phyloP scores from a whole-genome alignment of 2,329 filamentous ascomycete species.

The Cercospora sesami region DNA sequence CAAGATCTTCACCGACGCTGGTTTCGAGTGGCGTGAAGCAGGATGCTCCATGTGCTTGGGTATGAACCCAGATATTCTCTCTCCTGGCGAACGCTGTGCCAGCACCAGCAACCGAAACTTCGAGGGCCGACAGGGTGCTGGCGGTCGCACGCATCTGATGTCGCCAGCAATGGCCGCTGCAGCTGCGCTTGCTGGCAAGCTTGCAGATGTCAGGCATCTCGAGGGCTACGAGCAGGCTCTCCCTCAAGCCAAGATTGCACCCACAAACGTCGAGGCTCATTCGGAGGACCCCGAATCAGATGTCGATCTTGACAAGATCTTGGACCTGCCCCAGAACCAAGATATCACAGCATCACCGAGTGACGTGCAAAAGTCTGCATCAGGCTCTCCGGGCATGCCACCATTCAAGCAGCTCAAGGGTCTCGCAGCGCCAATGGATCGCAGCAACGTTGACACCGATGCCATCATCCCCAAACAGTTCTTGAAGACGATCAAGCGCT shows the following conservation, averaged over 20 bases:
- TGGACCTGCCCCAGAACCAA: slow-evolving; percentile 55
- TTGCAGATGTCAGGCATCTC: slow-evolving; percentile 85
- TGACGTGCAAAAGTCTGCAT: slow-evolving; percentile 53
- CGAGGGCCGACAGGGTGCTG: slow-evolving; percentile 90
- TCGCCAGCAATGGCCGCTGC: slow-evolving; percentile 96
- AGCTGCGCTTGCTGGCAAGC: slow-evolving; percentile 83
- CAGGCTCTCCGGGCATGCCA: slow-evolving; percentile 65
- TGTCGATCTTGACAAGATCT: slow-evolving; percentile 63
- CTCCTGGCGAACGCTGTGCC: slow-evolving; percentile 88
- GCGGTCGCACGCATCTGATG: slow-evolving; percentile 90
- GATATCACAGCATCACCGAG: slow-evolving; percentile 54
- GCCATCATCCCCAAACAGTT: slow-evolving; percentile 99
- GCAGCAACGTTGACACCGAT: slow-evolving; percentile 94
- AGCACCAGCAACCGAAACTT: slow-evolving; percentile 97
- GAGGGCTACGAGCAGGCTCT: slow-evolving; percentile 53
- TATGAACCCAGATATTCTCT: slow-evolving; percentile 98
- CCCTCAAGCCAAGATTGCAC: slow-evolving; percentile 50
- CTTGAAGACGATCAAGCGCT: slow-evolving; percentile 98
- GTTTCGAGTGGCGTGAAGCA: slow-evolving; percentile 97
- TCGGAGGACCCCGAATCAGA: slow-evolving; percentile 61
- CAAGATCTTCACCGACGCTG: slow-evolving; percentile 86
- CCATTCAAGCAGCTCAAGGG: slow-evolving; percentile 84
- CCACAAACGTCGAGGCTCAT: slow-evolving; percentile 57
- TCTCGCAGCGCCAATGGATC: slow-evolving; percentile 81
- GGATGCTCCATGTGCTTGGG: slow-evolving; percentile 99